These are phyloP conservation scores for Diaporthe sp. DNA, from an alignment of 2,329 filamentous ascomycete genomes.

Conservation along the genomic window DNA sequence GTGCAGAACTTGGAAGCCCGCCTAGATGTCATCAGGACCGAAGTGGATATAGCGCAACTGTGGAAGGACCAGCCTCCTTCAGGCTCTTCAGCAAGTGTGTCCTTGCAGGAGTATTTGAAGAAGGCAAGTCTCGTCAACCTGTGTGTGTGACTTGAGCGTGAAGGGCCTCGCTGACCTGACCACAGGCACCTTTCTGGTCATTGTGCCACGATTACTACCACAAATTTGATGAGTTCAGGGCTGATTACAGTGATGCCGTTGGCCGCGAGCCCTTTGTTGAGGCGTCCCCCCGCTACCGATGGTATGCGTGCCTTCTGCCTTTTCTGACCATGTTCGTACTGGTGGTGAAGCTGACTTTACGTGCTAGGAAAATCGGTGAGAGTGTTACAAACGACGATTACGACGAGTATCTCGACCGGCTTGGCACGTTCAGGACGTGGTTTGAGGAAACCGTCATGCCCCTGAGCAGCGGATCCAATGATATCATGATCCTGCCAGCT, in stretches of 20 bases:
- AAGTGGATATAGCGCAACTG: slow-evolving; percentile 25
- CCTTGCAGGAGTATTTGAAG: slow-evolving; percentile 36
- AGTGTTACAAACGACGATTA: slow-evolving; percentile 35
- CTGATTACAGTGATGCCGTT: slow-evolving; percentile 30
- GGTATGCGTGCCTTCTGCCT: neutral
- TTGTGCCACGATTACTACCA: slow-evolving; percentile 37
- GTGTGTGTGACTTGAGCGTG: neutral
- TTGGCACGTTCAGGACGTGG: slow-evolving; percentile 37
- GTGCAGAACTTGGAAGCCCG: slow-evolving; percentile 32
- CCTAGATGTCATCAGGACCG: neutral
- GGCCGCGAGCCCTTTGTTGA: slow-evolving; percentile 36
- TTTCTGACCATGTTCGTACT: neutral
- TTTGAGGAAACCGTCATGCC: slow-evolving; percentile 33
- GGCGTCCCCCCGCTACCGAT: slow-evolving; percentile 23
- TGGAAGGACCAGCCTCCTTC: slow-evolving; percentile 33
- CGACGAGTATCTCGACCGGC: slow-evolving; percentile 14
- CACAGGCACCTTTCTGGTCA: slow-evolving; percentile 37
- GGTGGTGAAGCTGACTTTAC: neutral
- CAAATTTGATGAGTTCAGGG: slow-evolving; percentile 20
- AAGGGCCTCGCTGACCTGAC: neutral
- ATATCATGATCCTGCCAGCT: slow-evolving; percentile 35
- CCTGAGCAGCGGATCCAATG: neutral
- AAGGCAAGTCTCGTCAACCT: neutral
- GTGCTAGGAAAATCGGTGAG: slow-evolving; percentile 21
- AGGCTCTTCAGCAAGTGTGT: neutral